A percentile compares a stretch with the other conserved stretches of the same genome.
phyloP scores from a whole-genome alignment of 176 grass and related monocot species.

The Paspalum vaginatum region DNA sequence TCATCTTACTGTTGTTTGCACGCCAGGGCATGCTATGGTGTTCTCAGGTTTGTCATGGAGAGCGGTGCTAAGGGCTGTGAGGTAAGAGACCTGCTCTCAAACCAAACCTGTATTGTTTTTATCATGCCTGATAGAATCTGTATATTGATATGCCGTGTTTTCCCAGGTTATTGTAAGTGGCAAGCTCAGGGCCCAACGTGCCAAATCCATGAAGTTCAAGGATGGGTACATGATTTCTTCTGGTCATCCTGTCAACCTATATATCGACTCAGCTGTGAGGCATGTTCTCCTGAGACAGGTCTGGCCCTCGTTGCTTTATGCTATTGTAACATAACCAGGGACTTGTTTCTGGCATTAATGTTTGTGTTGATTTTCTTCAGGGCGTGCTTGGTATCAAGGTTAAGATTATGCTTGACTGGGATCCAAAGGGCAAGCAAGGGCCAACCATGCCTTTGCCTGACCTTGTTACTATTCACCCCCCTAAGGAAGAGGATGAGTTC shows the following conservation, averaged over 20 bases:
- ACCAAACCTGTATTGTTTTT: background rate
- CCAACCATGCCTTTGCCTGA: slow-evolving; percentile 65
- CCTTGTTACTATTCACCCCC: slow-evolving; percentile 71
- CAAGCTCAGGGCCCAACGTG: slow-evolving; percentile 72
- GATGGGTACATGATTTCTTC: slow-evolving; percentile 91
- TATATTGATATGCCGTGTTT: background rate
- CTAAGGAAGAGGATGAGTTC: slow-evolving; percentile 70
- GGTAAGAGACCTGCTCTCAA: slow-evolving; percentile 11
- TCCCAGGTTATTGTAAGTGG: slow-evolving; percentile 77
- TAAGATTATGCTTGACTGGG: slow-evolving; percentile 89
- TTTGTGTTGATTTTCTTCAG: slow-evolving; percentile 34
- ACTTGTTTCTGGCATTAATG: background rate
- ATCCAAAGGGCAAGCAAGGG: slow-evolving; percentile 71
- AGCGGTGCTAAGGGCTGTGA: slow-evolving; percentile 86
- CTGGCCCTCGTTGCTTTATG: background rate
- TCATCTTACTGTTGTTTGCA: background rate
- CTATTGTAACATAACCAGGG: background rate
- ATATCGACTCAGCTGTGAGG: slow-evolving; percentile 74
- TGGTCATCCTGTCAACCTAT: slow-evolving; percentile 72
- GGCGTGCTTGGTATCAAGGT: slow-evolving; percentile 88
- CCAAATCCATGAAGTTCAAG: slow-evolving; percentile 93
- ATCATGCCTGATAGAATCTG: background rate
- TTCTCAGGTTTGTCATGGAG: slow-evolving; percentile 87
- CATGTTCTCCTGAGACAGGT: slow-evolving; percentile 88
- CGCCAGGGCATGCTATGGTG: slow-evolving; percentile 84